Evolutionary conservation across 2,329 filamentous ascomycete species (phyloP).

Genomic region (Aureobasidium subglaciale): DNA sequence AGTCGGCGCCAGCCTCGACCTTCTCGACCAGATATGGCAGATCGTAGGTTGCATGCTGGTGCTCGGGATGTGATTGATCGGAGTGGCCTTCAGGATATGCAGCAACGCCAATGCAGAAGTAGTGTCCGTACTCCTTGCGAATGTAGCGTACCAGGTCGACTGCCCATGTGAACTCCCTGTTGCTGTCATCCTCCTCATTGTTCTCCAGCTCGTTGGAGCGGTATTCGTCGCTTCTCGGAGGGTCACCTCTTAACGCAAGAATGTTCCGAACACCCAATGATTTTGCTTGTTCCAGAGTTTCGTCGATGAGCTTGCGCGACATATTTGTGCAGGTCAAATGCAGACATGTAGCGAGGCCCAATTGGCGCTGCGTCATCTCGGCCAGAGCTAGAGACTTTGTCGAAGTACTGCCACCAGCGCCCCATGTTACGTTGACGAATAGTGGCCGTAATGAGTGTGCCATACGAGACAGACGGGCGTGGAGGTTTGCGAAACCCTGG

Average conservation of each 20-base stretch:
- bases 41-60: slow-evolving; percentile 59
- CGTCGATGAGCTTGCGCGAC: slow-evolving; percentile 77
- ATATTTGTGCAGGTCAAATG: slow-evolving; percentile 98
- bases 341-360: slow-evolving; percentile 88
- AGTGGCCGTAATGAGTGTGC: slow-evolving; percentile 80
- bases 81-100: slow-evolving; percentile 94
- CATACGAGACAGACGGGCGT: slow-evolving; percentile 91
- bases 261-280: slow-evolving; percentile 89
- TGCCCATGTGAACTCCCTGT: slow-evolving; percentile 80
- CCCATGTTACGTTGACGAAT: slow-evolving; percentile 98
- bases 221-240: slow-evolving; percentile 84
- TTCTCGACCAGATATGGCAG: slow-evolving; percentile 87
- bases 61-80: slow-evolving; percentile 81
- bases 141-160: slow-evolving; percentile 88
- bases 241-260: slow-evolving; percentile 82
- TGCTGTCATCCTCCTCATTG: slow-evolving; percentile 54
- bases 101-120: slow-evolving; percentile 93
- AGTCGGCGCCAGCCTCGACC: slow-evolving; percentile 84
- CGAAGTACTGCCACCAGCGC: slow-evolving; percentile 86
- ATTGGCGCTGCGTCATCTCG: slow-evolving; percentile 86
- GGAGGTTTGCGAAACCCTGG: slow-evolving; percentile 82
- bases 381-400: slow-evolving; percentile 88
- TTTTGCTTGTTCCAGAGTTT: slow-evolving; percentile 85
- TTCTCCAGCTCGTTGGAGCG: slow-evolving; percentile 43
- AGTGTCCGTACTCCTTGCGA: slow-evolving; percentile 74